Base-by-base conservation (phyloP, 2,329 filamentous ascomycete species). In the Alternaria dauci region DNA sequence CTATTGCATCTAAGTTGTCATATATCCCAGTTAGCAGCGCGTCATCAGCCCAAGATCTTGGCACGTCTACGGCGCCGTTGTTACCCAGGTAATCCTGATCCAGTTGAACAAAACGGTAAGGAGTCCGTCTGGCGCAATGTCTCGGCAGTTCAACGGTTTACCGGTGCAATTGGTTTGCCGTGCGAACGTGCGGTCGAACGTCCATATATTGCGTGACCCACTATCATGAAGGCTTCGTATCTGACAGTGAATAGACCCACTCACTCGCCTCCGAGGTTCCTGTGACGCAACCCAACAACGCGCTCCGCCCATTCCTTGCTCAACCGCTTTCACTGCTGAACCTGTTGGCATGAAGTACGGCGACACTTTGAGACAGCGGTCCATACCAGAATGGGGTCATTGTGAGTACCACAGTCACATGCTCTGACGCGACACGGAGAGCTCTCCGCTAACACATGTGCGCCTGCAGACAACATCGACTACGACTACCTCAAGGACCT, bases 401-500 rank as follows among this genome's bases (percentile, higher is more conserved):
- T 90, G 89, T 92, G 82, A 73, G 81, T 78, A 44, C 59, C 46
- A 47, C 43, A 47, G 51, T 26, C 58, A 47, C 47, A 39, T 51
- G 46, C 50, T 32, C 46, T 30, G 14, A 34, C 46, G 46, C 26
- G 20, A 18, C 47, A 18, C 32, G 14, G 43, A 36, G 28, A 23
- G n/a, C 44, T 14, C 26, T 44, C 46, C 28, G 53, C 70, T 74
- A 51, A 72, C 62, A 53, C 16, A 32, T 23, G 36, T 43, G 53
- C 52, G 53, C 53, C 12, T 52, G 20, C 76, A 92, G 90, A 94
- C 77, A 95, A 96, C 79, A 88, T 96, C 79, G 92, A 95, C 78
- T 96, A 96, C 83, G 92, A 94, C 77, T 91, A 91, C 50, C 86
- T 96, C 65, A 96, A 96, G 79, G 86, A 91, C 76, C 85, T 92